Percentiles rank a stretch among this genome's conserved stretches.
phyloP scores from a whole-genome alignment of 495 filamentous ascomycete genomes.

The Cercophora samala region DNA sequence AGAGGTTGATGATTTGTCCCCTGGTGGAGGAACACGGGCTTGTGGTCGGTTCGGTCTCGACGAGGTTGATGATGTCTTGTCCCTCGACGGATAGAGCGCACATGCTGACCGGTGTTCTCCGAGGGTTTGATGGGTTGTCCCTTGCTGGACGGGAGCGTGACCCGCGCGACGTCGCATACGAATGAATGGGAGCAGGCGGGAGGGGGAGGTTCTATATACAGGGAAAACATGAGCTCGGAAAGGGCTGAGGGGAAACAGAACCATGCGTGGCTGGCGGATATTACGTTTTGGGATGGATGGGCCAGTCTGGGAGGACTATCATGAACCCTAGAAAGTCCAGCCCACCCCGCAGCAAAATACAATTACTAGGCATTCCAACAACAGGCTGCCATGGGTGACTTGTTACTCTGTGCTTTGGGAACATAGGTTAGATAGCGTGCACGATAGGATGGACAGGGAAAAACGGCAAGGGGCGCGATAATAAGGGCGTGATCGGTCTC shows the following conservation, averaged over 20 bases:
- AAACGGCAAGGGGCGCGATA: background rate
- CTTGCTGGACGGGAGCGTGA: background rate
- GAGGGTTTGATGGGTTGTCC: background rate
- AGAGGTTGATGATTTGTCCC: background rate
- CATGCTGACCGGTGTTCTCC: background rate
- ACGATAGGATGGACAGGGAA: background rate
- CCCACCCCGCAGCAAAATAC: background rate
- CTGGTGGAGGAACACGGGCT: background rate
- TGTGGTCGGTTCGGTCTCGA: background rate
- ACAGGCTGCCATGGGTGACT: background rate
- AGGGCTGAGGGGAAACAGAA: background rate
- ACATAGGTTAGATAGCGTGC: background rate
- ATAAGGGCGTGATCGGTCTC: background rate
- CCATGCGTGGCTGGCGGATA: background rate
- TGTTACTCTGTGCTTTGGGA: background rate
- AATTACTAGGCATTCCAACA: background rate
- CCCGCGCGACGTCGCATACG: background rate
- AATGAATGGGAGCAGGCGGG: background rate
- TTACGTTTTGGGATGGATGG: background rate
- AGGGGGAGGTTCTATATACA: background rate
- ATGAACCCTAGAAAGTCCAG: background rate
- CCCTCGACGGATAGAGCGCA: background rate
- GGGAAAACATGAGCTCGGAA: background rate
- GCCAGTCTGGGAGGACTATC: background rate
- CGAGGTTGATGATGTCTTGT: background rate